Evolutionary conservation across 805 yeast species (phyloP), one percentile per base, ranked within the genome.

Genomic region (Saturnispora silvae): DNA sequence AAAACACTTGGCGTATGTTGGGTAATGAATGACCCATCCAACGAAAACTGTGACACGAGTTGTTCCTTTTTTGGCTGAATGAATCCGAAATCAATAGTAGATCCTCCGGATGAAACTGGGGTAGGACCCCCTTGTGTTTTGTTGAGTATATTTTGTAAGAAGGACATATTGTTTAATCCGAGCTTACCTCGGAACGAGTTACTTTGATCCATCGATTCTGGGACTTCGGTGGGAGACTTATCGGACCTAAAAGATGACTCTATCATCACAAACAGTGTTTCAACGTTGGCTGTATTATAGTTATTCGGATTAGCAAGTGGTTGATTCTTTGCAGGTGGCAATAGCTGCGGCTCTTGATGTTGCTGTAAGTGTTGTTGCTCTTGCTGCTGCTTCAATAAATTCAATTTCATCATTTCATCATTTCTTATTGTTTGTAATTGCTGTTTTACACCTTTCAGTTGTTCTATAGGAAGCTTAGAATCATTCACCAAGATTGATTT

Each of bases 11-110:
- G 62, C 26, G 44, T 53, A 44, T 65, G 65, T 26, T 49, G 48
- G 20, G 53, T 54, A 22, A 72, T 48, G 39, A 68, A 67, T 9
- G 48, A 42, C 46, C 70, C 58, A 36, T 41, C 40, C n/a, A 57
- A 32, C 28, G 47, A 48, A 35, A 53, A 49, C 20, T 46, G 44
- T 16, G 50, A 36, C 4, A 56, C 11, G 3, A 52, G 36, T n/a
- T 44, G 35, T 6, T 46, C 47, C 13, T 49, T 40, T 9, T 46
- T 40, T 10, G 45, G 47, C 32, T 40, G 38, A 20, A 35, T 47
- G 29, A 44, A 44, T 13, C 43, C 40, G 22, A 44, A 44, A 28
- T 44, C 47, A 13, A 44, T 37, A 63, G 28, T 15, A 35, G 28
- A 14, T 32, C 24, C 24, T 8, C 10, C 10, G 24, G 24, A 22